Evolutionary conservation across 306 rosid genomes (phyloP), one percentile per base, ranked within the genome.

Genomic region (Pyrus betulifolia): DNA sequence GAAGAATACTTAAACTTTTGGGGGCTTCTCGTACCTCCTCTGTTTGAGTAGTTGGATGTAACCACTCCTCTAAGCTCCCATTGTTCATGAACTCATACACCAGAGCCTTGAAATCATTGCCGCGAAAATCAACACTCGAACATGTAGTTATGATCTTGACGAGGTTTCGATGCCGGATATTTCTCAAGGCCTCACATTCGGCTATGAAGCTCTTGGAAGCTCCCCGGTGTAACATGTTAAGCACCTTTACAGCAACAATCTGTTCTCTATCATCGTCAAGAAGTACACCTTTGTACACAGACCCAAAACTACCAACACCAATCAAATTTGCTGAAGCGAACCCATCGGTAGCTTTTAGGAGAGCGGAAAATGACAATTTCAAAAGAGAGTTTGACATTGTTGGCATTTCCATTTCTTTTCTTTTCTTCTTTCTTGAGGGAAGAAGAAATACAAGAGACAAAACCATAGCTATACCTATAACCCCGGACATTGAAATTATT

Each of bases 151-250:
- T 40, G 44, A 8, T 40, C 44, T 40, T 40, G 44, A 40, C 3
- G 11, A 40, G 44, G 44, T 40, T 40, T 40, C 11, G 44, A 40
- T 40, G 44, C 44, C 44, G 44, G 44, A 40, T 40, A 40, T 40
- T 40, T 40, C 79, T 76, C 27, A 79, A 59, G 22, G 74, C 78
- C 59, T 80, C 74, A 46, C 79, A 80, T 59, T 80, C 79, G 15
- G 83, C 78, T 57, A 79, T 27, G 63, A 78, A 78, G 35, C 81
- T 69, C 51, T 69, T 10, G 66, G 62, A 73, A 65, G 51, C 62
- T n/a, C 62, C 62, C 15, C 5, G 62, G 28, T 30, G 28, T 58
- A 58, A 58, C 62, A 58, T n/a, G 54, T 79, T 67, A 49, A 73
- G 65, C 25, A 79, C 74, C 49, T 72, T 73, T 30, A 79, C 25